Conservation (phyloP, 1,284 basidiomycete species). For the Mycena citricolor region DNA sequence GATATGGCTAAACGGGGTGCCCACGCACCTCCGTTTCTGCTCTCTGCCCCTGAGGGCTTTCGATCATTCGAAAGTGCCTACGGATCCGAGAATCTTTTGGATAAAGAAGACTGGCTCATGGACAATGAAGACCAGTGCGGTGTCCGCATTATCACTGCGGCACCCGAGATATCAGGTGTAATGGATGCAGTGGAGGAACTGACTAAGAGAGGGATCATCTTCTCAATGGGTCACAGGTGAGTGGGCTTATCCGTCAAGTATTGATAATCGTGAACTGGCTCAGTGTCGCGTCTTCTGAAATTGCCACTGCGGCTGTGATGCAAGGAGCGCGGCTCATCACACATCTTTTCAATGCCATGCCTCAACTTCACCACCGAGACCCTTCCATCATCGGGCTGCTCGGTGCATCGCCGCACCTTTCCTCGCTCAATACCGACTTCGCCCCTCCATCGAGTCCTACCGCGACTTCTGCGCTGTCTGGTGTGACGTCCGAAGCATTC, state of each 20-base stretch:
- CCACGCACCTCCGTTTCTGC: slow-evolving; percentile 70
- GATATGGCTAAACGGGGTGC: slow-evolving; percentile 78
- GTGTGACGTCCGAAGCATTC: slow-evolving; percentile 55
- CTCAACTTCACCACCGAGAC: slow-evolving; percentile 81
- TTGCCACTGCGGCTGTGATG: slow-evolving; percentile 66
- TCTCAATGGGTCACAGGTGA: slow-evolving; percentile 86
- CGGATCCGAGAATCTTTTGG: slow-evolving; percentile 60
- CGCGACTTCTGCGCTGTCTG: slow-evolving; percentile 3
- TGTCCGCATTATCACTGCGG: slow-evolving; percentile 82
- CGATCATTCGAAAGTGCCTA: slow-evolving; percentile 74
- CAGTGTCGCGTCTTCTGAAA: slow-evolving; percentile 64
- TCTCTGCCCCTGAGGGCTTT: slow-evolving; percentile 60
- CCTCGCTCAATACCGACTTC: slow-evolving; percentile 36
- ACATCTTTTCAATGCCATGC: slow-evolving; percentile 93
- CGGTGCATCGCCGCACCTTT: slow-evolving; percentile 69
- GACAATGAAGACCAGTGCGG: slow-evolving; percentile 43
- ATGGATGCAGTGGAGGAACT: slow-evolving; percentile 66
- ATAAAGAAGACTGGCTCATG: slow-evolving; percentile 69
- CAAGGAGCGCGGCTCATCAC: slow-evolving; percentile 83
- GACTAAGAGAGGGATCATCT: slow-evolving; percentile 65
- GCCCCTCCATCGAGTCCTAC: slow-evolving; percentile 21
- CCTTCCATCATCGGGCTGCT: slow-evolving; percentile 86
- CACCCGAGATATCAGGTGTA: slow-evolving; percentile 84
- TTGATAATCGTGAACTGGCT: not conserved
- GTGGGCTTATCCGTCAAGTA: slow-evolving; percentile 19